Evolutionary conservation across 495 filamentous ascomycete genomes (phyloP).

Genomic region (Xylaria venustula): DNA sequence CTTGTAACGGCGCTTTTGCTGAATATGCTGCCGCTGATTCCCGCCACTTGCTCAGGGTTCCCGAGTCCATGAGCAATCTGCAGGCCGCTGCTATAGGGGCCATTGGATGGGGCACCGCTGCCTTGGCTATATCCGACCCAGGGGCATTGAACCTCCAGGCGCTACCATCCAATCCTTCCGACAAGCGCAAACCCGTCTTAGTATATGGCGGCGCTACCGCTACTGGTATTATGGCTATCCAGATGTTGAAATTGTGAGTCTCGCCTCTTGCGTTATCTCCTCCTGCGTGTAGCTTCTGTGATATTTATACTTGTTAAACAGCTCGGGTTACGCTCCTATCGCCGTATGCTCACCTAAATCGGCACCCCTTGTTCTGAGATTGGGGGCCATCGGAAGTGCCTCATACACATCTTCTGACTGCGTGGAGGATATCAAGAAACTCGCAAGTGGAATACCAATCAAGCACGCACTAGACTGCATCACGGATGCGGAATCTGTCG

Average conservation of each 20-base stretch:
- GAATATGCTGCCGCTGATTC: slow-evolving; percentile 12
- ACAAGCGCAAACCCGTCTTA: slow-evolving; percentile 21
- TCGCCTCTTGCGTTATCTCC: background rate
- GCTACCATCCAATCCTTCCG: background rate
- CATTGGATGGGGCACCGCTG: slow-evolving; percentile 12
- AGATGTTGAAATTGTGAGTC: slow-evolving; percentile 39
- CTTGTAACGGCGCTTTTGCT: slow-evolving; percentile 1
- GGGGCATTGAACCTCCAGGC: slow-evolving; percentile 6
- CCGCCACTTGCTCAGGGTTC: slow-evolving; percentile 9
- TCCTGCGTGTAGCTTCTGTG: no score
- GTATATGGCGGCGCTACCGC: slow-evolving; percentile 47
- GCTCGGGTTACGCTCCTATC: slow-evolving; percentile 13
- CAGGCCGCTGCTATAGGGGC: slow-evolving; percentile 13
- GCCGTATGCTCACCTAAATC: slow-evolving; percentile 5
- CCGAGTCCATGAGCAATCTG: slow-evolving; percentile 6
- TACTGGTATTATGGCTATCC: slow-evolving; percentile 42
- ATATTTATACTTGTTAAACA: background rate
- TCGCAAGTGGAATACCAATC: no score
- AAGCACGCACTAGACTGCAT: slow-evolving; percentile 19
- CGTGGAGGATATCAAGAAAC: no score
- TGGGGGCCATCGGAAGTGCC: slow-evolving; percentile 2
- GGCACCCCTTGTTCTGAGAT: slow-evolving; percentile 1
- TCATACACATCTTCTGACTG: background rate
- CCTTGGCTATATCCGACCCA: slow-evolving; percentile 4
- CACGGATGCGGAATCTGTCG: slow-evolving; percentile 6